Conservation (phyloP, 2,329 filamentous ascomycete genomes). For the Herpotrichia juniperi region DNA sequence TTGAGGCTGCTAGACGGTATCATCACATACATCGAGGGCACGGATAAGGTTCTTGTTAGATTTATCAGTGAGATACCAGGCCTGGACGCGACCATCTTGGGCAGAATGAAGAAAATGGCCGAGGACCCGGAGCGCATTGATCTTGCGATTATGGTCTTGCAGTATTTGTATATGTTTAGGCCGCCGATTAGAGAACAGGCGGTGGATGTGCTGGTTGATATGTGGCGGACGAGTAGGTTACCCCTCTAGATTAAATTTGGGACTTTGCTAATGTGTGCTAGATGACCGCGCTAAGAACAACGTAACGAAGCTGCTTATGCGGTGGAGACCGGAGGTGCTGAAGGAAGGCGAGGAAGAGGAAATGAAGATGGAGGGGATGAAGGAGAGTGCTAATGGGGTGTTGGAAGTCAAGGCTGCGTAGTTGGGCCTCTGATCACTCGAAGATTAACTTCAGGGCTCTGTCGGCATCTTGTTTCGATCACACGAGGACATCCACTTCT, state of each 20-base stretch:
- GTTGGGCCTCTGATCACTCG: no score
- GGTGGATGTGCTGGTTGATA: conserved; percentile 63
- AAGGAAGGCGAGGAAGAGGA: conserved; percentile 22
- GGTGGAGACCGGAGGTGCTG: conserved; percentile 60
- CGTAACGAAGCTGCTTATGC: conserved; percentile 60
- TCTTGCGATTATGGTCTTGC: conserved; percentile 62
- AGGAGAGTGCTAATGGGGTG: conserved; percentile 33
- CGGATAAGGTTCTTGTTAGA: conserved; percentile 87
- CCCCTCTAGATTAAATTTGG: conserved; percentile 2
- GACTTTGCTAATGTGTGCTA: conserved; percentile 11
- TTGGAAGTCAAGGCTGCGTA: conserved; percentile 34
- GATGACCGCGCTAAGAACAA: conserved; percentile 55
- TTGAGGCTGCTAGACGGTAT: conserved; percentile 87
- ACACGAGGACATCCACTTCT: background rate
- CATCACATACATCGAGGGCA: conserved; percentile 85
- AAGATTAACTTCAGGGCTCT: background rate
- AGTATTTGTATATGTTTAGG: conserved; percentile 58
- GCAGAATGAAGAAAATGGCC: conserved; percentile 69
- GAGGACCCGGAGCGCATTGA: conserved; percentile 68
- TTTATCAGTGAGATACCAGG: conserved; percentile 92
- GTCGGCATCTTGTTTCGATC: background rate
- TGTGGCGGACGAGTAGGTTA: conserved; percentile 61
- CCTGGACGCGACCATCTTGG: conserved; percentile 73
- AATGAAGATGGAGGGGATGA: conserved; percentile 29
- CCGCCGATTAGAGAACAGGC: conserved; percentile 64